These are phyloP conservation scores for Phoma sp. DNA, from an alignment of 2,329 filamentous ascomycete species.

Conservation along the genomic window DNA sequence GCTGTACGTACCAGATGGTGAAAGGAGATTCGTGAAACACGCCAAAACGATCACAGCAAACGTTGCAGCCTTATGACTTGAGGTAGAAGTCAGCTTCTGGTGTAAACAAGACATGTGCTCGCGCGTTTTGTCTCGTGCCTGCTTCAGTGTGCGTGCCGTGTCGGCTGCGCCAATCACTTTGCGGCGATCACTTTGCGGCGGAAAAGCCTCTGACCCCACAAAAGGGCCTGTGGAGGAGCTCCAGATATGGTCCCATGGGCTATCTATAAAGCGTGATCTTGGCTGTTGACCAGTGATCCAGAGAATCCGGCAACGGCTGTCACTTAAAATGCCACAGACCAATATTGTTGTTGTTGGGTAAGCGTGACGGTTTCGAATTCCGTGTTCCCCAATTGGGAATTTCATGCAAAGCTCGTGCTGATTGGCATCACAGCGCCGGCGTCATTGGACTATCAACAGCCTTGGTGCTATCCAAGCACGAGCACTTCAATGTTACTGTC, in stretches of 20 bases:
- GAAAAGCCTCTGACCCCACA: slow-evolving; percentile 12
- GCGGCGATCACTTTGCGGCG: slow-evolving; percentile 7
- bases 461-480: slow-evolving; percentile 64
- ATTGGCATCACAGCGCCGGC: slow-evolving; percentile 59
- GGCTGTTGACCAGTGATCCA: neutral
- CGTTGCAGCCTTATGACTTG: slow-evolving; percentile 5
- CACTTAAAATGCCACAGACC: slow-evolving; percentile 16
- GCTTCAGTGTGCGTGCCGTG: slow-evolving; percentile 20
- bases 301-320: neutral
- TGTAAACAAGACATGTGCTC: slow-evolving; percentile 30
- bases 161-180: slow-evolving; percentile 11
- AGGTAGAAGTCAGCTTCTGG: slow-evolving; percentile 3
- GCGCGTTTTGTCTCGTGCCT: slow-evolving; percentile 31
- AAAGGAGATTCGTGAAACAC: neutral
- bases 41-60: neutral
- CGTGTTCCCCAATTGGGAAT: slow-evolving; percentile 5
- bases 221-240: slow-evolving; percentile 1
- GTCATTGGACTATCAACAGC: slow-evolving; percentile 72
- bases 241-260: slow-evolving; percentile 1
- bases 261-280: slow-evolving; percentile 10
- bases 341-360: slow-evolving; percentile 59
- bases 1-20: slow-evolving; percentile 7
- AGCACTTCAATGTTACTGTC: slow-evolving; percentile 68
- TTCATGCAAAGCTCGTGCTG: slow-evolving; percentile 8
- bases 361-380: slow-evolving; percentile 23